Conservation (phyloP, 73 alveolate species). For the Tetrahymena borealis region DNA sequence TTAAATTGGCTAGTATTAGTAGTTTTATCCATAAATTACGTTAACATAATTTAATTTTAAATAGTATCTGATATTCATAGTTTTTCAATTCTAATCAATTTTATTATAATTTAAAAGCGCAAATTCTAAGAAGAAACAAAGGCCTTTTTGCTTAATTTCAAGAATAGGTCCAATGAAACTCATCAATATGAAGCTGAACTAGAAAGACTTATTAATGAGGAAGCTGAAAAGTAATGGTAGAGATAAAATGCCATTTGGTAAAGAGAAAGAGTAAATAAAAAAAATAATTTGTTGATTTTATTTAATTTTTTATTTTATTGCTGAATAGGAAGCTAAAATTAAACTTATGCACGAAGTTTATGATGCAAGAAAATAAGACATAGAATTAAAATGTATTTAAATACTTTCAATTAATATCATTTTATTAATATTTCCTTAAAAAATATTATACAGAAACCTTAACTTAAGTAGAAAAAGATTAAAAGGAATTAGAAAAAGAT, state of each 20-base stretch:
- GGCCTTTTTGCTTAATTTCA: background rate
- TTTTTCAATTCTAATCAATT: no score
- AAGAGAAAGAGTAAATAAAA: background rate
- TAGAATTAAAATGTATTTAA: background rate
- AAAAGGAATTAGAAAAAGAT: background rate
- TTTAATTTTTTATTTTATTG: background rate
- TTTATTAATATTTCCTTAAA: background rate
- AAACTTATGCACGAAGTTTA: background rate
- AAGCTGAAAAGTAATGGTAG: background rate
- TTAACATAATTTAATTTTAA: background rate
- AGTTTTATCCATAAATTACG: background rate
- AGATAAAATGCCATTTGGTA: background rate
- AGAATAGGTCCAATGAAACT: background rate
- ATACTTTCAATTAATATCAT: background rate
- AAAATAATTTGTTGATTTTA: background rate
- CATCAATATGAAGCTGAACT: background rate
- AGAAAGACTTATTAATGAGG: background rate
- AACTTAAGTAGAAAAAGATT: background rate
- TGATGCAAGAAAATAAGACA: background rate
- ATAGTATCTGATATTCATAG: background rate
- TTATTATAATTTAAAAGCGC: background rate
- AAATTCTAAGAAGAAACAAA: background rate
- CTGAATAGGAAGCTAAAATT: background rate
- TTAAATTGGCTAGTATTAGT: no score
- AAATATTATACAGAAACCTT: background rate